Evolutionary conservation across 192 early-diverging fungal genomes (phyloP).

Genomic region (Phycomyces nitens): DNA sequence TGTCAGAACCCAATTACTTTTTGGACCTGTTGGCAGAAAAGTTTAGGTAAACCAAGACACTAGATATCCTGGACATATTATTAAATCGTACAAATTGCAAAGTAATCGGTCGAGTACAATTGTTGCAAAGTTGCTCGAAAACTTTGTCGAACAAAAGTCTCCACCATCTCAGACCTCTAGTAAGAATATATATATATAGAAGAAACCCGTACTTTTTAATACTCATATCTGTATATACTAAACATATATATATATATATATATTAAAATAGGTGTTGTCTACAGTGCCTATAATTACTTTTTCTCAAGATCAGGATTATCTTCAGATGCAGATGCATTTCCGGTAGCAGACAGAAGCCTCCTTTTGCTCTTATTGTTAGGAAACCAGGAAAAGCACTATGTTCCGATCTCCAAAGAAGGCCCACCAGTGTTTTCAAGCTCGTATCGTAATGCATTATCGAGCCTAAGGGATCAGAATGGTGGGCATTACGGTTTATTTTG

Average conservation of each 20-base stretch:
- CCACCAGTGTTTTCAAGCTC: not conserved
- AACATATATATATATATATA: too few species aligned
- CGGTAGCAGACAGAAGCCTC: constrained; percentile 62
- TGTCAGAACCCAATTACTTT: constrained; percentile 57
- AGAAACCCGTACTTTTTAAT: too few species aligned
- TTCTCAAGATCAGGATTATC: constrained; percentile 47
- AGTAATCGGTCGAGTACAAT: constrained; percentile 59
- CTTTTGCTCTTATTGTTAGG: constrained; percentile 56
- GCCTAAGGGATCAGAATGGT: constrained; percentile 28
- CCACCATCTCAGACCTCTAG: constrained; percentile 41
- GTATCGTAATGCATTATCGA: constrained; percentile 24
- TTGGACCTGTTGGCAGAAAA: constrained; percentile 58
- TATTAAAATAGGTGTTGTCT: constrained; percentile 49
- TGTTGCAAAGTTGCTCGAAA: constrained; percentile 48
- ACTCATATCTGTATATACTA: too few species aligned
- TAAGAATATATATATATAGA: too few species aligned
- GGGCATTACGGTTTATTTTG: not conserved
- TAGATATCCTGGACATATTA: not conserved
- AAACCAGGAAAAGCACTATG: constrained; percentile 34
- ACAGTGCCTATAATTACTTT: constrained; percentile 64
- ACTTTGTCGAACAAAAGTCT: constrained; percentile 49
- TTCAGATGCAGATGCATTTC: constrained; percentile 41
- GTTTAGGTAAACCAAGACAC: constrained; percentile 42
- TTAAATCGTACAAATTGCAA: not conserved
- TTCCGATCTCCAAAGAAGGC: not conserved